Conservation (phyloP, 345 rosid genomes). For the Erucastrum elatum region DNA sequence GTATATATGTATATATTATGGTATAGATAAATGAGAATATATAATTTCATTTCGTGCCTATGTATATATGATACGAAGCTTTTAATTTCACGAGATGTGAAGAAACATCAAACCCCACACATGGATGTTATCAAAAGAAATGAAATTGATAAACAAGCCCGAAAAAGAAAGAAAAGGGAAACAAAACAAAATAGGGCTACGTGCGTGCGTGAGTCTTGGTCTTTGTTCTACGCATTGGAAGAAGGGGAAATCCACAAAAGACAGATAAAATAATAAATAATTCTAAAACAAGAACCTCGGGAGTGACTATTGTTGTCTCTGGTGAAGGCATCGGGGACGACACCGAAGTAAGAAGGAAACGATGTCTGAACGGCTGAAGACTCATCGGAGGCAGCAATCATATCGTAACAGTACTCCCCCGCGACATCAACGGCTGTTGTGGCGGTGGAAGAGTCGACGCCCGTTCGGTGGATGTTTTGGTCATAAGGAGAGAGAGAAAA, state of each 20-base stretch:
- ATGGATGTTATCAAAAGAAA: conserved; percentile 12
- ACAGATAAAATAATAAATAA: neutral
- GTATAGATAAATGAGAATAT: neutral
- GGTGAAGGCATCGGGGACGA: conserved; percentile 60
- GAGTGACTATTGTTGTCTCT: conserved; percentile 55
- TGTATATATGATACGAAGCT: neutral
- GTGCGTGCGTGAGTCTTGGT: conserved; percentile 32
- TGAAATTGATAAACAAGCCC: neutral
- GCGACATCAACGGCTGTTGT: conserved; percentile 43
- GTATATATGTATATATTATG: neutral
- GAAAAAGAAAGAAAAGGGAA: neutral
- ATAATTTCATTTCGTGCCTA: neutral
- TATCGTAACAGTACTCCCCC: conserved; percentile 57
- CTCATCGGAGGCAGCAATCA: conserved; percentile 39
- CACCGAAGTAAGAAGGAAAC: conserved; percentile 54
- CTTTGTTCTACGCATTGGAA: conserved; percentile 43
- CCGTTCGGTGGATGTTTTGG: conserved; percentile 33
- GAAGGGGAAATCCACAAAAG: conserved; percentile 20
- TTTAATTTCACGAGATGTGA: conserved; percentile 4
- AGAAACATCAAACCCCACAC: conserved; percentile 17
- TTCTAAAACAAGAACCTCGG: conserved; percentile 48
- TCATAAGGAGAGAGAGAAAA: conserved; percentile 80
- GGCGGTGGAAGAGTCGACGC: conserved; percentile 40
- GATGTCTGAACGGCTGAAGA: conserved; percentile 45
- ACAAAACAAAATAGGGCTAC: neutral